Evolutionary conservation across 169 alveolate species (phyloP), one percentile per base, ranked within the genome.

Genomic region (Cryptosporidium viatorum): DNA sequence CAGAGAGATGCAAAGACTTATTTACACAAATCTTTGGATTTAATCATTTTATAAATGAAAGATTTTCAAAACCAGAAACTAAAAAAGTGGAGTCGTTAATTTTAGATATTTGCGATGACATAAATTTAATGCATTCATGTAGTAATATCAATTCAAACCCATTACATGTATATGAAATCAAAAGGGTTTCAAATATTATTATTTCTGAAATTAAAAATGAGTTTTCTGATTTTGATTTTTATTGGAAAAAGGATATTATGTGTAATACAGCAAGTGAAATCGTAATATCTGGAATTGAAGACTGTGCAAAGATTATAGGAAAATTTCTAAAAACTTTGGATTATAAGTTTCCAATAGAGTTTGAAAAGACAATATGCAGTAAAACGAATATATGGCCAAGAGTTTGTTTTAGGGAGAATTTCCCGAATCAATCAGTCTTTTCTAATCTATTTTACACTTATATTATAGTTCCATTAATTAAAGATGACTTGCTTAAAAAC

Each of bases 321-420:
- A 26, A 80, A 10, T 26, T 41, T 16, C 43, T 80, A 26, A 62
- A n/a, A 16, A 60, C 2, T 58, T 45, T 43, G 18, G 59, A 26
- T 62, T 23, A 39, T 74, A 39, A 80, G 33, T 80, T 59, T 59
- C 75, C 89, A 3, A 9, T 14, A 35, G 55, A 80, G 31, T 62
- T 80, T 45, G 68, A 48, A 1, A 37, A 62, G 39, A 43, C 80
- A 7, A 62, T 80, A 21, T 80, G 89, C 59, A 31, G 51, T 10
- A 80, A 80, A 41, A 23, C 41, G 1, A 80, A 80, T 45, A 21
- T 59, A 31, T 80, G 89, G 89, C 89, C 89, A 41, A 59, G 73
- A 41, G 23, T n/a, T 26, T 80, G 89, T 52, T 18, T 14, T 18
- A 12, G 2, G 12, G 89, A 80, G 26, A 26, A 39, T 3, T 80